phyloP scores from a whole-genome alignment of 257 asterid genomes.

The Solanum pimpinellifolium region DNA sequence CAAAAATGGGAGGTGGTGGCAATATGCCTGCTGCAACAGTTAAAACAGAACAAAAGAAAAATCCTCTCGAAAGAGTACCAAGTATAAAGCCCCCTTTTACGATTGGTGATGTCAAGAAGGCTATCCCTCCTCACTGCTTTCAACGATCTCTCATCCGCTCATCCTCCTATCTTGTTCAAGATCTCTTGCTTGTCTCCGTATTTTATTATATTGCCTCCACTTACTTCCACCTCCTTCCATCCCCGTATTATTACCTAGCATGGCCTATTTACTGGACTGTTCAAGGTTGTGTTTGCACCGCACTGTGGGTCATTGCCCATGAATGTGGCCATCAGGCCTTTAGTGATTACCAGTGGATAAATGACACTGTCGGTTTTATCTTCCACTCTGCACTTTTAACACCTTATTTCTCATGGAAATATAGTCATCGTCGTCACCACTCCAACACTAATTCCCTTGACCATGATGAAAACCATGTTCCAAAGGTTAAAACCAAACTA shows the following conservation, averaged over 20 bases:
- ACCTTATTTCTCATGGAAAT: neutral
- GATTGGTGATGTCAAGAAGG: neutral
- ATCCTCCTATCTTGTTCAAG: neutral
- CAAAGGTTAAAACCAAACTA: no score
- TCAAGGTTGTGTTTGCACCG: neutral
- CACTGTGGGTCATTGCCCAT: neutral
- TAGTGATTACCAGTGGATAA: neutral
- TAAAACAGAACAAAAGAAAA: neutral
- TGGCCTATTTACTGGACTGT: neutral
- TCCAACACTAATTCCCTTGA: no score
- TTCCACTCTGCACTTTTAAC: neutral
- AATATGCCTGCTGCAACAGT: neutral
- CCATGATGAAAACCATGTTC: no score
- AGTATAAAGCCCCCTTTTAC: neutral
- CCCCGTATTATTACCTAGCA: neutral
- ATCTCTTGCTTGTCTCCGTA: neutral
- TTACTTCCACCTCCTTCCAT: neutral
- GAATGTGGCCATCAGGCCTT: neutral
- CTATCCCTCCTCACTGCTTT: neutral
- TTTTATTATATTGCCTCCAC: neutral
- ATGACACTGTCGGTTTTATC: neutral
- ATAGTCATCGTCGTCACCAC: no score
- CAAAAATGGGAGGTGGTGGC: neutral
- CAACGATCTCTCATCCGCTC: neutral
- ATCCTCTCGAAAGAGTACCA: neutral